Evolutionary conservation across 1,284 basidiomycete species (phyloP).

Genomic region (Termitomyces sp.): DNA sequence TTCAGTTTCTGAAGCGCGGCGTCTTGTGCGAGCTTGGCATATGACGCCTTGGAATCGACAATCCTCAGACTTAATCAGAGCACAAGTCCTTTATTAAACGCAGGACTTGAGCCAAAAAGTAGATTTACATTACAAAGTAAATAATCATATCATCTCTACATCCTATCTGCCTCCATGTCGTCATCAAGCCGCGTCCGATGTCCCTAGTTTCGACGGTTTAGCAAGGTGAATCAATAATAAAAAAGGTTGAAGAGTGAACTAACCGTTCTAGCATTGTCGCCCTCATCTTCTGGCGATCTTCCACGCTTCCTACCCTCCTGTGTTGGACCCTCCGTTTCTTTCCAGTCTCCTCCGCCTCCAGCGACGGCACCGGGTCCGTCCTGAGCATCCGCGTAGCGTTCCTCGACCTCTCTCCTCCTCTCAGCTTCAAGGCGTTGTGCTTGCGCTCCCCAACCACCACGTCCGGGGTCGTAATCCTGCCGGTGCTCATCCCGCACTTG

Average conservation of each 20-base stretch:
- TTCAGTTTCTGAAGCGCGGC: constrained; percentile 60
- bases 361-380: constrained; percentile 79
- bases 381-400: constrained; percentile 83
- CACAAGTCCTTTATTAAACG: constrained; percentile 54
- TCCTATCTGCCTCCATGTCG: constrained; percentile 56
- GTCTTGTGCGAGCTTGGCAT: constrained; percentile 58
- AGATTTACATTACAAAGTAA: constrained; percentile 9
- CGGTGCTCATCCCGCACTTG: constrained; percentile 96
- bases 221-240: neutral
- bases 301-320: constrained; percentile 48
- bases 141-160: constrained; percentile 36
- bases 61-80: constrained; percentile 39
- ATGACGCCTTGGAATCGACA: constrained; percentile 42
- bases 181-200: constrained; percentile 59
- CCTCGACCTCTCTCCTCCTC: constrained; percentile 78
- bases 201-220: constrained; percentile 25
- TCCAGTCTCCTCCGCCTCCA: constrained; percentile 82
- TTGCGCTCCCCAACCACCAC: constrained; percentile 95
- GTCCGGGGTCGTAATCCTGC: constrained; percentile 94
- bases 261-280: constrained; percentile 50
- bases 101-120: constrained; percentile 1
- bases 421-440: constrained; percentile 77
- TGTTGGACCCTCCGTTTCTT: constrained; percentile 45
- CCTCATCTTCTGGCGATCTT: constrained; percentile 69
- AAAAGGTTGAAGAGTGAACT: constrained; percentile 20